Conservation (phyloP, 1,284 basidiomycete species). For the Schizopora paradoxa region DNA sequence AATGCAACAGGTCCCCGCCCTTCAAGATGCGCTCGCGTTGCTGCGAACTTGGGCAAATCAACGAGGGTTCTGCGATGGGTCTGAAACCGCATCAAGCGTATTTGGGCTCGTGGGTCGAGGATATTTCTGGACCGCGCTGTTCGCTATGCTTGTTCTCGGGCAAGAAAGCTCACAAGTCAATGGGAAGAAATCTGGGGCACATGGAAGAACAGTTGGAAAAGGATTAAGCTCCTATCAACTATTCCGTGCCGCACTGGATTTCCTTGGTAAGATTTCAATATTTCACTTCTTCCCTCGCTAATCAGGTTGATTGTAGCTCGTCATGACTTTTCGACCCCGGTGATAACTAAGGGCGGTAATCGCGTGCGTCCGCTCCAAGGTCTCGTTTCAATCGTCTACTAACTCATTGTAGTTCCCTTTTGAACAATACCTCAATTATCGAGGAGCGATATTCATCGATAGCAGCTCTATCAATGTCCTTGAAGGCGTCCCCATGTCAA, state of each 20-base stretch:
- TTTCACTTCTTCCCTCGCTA: not conserved
- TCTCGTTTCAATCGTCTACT: slow-evolving; percentile 7
- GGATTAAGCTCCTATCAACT: slow-evolving; percentile 85
- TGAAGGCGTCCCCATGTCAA: slow-evolving; percentile 67
- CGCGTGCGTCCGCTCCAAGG: slow-evolving; percentile 32
- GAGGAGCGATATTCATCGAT: slow-evolving; percentile 71
- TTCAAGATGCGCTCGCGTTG: slow-evolving; percentile 72
- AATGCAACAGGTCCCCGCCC: slow-evolving; percentile 58
- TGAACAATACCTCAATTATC: slow-evolving; percentile 46
- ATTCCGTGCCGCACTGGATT: slow-evolving; percentile 77
- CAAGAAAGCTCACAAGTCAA: slow-evolving; percentile 46
- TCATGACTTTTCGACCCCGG: slow-evolving; percentile 60
- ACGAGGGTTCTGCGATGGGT: slow-evolving; percentile 59
- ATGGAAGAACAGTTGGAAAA: slow-evolving; percentile 56
- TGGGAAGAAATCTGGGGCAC: slow-evolving; percentile 28
- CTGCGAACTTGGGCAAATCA: slow-evolving; percentile 90
- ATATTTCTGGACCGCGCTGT: slow-evolving; percentile 63
- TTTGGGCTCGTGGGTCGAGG: slow-evolving; percentile 66
- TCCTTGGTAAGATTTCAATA: slow-evolving; percentile 51
- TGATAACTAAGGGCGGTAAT: slow-evolving; percentile 51
- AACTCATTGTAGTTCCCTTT: slow-evolving; percentile 42
- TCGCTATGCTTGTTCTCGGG: slow-evolving; percentile 70
- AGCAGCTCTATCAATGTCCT: slow-evolving; percentile 78
- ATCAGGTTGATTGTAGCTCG: slow-evolving; percentile 42
- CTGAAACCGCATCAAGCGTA: slow-evolving; percentile 43